Evolutionary conservation across 176 grass and related monocot genomes (phyloP).

Genomic region (Typha latifolia): DNA sequence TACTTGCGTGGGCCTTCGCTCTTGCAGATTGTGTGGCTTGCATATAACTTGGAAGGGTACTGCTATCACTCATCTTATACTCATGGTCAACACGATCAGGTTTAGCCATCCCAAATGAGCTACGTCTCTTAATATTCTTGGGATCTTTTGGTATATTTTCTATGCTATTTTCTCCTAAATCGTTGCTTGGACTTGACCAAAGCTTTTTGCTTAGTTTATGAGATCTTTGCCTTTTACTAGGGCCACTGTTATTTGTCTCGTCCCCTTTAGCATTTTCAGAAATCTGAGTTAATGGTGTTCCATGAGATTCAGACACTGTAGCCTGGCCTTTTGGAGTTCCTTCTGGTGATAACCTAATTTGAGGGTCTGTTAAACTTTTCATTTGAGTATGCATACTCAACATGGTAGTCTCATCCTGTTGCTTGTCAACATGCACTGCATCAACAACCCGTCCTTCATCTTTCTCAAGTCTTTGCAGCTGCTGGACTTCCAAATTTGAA

Average conservation of each 20-base stretch:
- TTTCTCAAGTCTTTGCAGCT: slow-evolving; percentile 6
- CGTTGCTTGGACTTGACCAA: slow-evolving; percentile 12
- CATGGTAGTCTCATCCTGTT: neutral
- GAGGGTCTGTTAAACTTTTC: neutral
- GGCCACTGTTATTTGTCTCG: slow-evolving; percentile 8
- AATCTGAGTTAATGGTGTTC: slow-evolving; percentile 17
- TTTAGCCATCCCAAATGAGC: slow-evolving; percentile 3
- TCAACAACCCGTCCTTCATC: neutral
- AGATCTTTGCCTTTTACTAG: slow-evolving; percentile 8
- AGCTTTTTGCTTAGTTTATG: slow-evolving; percentile 7
- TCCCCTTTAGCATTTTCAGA: slow-evolving; percentile 9
- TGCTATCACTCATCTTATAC: neutral
- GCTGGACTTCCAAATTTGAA: neutral
- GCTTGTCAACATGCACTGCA: neutral
- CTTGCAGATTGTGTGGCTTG: slow-evolving; percentile 5
- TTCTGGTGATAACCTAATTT: slow-evolving; percentile 2
- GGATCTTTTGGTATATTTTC: slow-evolving; percentile 4
- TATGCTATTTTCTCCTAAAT: slow-evolving; percentile 5
- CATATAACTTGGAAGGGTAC: slow-evolving; percentile 7
- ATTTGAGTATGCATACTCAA: neutral
- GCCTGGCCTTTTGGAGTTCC: slow-evolving; percentile 10
- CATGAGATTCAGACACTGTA: slow-evolving; percentile 9
- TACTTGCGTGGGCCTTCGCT: neutral
- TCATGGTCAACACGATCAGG: slow-evolving; percentile 5
- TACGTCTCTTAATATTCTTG: slow-evolving; percentile 9